Evolutionary conservation across 2,329 filamentous ascomycete species (phyloP).

Genomic region (Colletotrichum australisinense): DNA sequence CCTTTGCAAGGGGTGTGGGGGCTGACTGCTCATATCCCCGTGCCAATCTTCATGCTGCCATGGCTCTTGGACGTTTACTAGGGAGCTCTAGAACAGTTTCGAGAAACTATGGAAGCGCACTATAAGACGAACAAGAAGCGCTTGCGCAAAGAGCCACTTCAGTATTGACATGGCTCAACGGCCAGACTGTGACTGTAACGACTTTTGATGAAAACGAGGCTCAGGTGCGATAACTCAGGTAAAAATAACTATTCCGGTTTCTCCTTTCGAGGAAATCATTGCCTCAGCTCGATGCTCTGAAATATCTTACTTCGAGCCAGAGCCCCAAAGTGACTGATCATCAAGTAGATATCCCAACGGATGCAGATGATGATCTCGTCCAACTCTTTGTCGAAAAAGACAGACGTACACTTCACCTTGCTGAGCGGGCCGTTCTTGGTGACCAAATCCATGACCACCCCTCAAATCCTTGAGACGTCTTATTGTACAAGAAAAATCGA

Average conservation of each 20-base stretch:
- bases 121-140: slow-evolving; percentile 14
- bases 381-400: not conserved
- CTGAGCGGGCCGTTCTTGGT: not conserved
- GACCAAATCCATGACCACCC: not conserved
- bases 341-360: not conserved
- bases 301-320: not conserved
- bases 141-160: too few relatives aligned
- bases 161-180: not conserved
- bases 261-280: not conserved
- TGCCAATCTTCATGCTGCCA: not conserved
- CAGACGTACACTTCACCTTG: slow-evolving; percentile 6
- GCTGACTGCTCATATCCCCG: not conserved
- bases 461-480: not conserved
- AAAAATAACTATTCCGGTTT: not conserved
- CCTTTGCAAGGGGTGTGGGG: slow-evolving; percentile 4
- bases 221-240: not conserved
- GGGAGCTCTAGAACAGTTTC: not conserved
- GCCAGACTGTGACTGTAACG: not conserved
- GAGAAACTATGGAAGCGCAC: not conserved
- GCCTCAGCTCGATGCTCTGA: not conserved
- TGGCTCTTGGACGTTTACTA: not conserved
- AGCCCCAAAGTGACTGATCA: not conserved
- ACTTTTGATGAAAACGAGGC: not conserved
- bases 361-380: not conserved
- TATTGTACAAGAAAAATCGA: slow-evolving; percentile 26